A percentile compares a stretch with the other conserved stretches of the same genome.
These are phyloP conservation scores for Viola odorata DNA, from an alignment of 345 rosid genomes.

Conservation along the genomic window DNA sequence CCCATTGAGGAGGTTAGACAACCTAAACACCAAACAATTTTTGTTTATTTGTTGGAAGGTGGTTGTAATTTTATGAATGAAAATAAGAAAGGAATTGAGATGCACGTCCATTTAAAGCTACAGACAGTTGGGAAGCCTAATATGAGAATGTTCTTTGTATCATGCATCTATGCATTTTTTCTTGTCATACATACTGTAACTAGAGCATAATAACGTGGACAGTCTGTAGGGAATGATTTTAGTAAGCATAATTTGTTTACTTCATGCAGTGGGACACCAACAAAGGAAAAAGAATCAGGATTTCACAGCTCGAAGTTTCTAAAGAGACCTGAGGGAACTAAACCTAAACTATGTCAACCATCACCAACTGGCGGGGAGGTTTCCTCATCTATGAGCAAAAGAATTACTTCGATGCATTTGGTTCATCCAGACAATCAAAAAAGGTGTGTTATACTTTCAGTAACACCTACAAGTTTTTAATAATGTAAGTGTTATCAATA, in stretches of 20 bases:
- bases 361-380: conserved; percentile 22
- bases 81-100: too few species aligned
- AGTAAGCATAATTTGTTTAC: background rate
- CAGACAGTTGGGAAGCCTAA: too few species aligned
- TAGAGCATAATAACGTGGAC: too few species aligned
- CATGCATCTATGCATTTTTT: background rate
- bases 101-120: too few species aligned
- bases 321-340: conserved; percentile 28
- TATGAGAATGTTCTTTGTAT: background rate
- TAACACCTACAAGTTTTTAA: background rate
- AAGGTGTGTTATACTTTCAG: conserved; percentile 16
- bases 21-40: background rate
- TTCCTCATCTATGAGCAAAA: conserved; percentile 28
- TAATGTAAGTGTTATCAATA: background rate
- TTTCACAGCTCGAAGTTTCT: conserved; percentile 28
- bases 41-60: background rate
- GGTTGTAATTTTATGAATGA: background rate
- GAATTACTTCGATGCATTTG: conserved; percentile 13
- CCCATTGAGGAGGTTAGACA: conserved; percentile 40
- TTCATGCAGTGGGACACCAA: conserved; percentile 24
- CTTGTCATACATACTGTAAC: background rate
- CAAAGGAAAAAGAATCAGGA: conserved; percentile 36
- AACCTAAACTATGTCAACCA: conserved; percentile 24
- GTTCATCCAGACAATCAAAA: conserved; percentile 17
- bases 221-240: too few species aligned